Percentiles rank a stretch among this genome's conserved stretches.
These are phyloP conservation scores for Metarhizium anisopliae DNA, from an alignment of 2,329 filamentous ascomycete genomes.

Conservation along the genomic window DNA sequence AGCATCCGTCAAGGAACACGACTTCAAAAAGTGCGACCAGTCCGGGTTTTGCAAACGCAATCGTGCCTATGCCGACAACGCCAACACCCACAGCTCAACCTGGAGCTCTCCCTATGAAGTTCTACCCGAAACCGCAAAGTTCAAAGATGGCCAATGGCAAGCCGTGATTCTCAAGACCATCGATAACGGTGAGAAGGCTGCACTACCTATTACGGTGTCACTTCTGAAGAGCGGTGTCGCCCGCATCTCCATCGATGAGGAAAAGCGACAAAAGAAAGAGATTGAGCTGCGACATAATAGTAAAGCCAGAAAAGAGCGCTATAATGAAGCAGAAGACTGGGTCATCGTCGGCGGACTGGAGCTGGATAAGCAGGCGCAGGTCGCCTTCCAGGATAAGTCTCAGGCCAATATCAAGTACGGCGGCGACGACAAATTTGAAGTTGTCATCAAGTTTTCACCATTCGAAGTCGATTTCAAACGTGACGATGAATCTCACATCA, in stretches of 20 bases:
- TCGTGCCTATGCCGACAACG: conserved; percentile 76
- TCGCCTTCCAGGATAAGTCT: conserved; percentile 55
- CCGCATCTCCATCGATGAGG: conserved; percentile 83
- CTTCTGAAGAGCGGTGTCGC: conserved; percentile 87
- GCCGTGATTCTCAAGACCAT: conserved; percentile 77
- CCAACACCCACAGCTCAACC: conserved; percentile 49
- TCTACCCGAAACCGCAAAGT: conserved; percentile 58
- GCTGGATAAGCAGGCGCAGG: conserved; percentile 60
- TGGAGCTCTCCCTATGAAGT: conserved; percentile 81
- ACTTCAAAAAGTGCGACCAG: conserved; percentile 94
- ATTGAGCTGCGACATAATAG: conserved; percentile 83
- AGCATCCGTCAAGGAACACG: conserved; percentile 88
- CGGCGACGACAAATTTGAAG: conserved; percentile 65
- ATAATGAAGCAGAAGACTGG: conserved; percentile 86
- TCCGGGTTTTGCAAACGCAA: conserved; percentile 97
- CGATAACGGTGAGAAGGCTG: conserved; percentile 55
- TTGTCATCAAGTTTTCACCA: conserved; percentile 72
- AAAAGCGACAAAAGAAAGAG: conserved; percentile 78
- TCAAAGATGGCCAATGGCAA: conserved; percentile 72
- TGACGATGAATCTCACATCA: conserved; percentile 72
- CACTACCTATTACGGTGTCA: conserved; percentile 73
- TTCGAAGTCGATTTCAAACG: conserved; percentile 82
- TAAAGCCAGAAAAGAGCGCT: conserved; percentile 79
- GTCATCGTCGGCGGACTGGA: conserved; percentile 74
- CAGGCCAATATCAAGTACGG: conserved; percentile 76